These are phyloP conservation scores for Auriculariales sp. DNA, from an alignment of 768 basidiomycete genomes.

Conservation along the genomic window DNA sequence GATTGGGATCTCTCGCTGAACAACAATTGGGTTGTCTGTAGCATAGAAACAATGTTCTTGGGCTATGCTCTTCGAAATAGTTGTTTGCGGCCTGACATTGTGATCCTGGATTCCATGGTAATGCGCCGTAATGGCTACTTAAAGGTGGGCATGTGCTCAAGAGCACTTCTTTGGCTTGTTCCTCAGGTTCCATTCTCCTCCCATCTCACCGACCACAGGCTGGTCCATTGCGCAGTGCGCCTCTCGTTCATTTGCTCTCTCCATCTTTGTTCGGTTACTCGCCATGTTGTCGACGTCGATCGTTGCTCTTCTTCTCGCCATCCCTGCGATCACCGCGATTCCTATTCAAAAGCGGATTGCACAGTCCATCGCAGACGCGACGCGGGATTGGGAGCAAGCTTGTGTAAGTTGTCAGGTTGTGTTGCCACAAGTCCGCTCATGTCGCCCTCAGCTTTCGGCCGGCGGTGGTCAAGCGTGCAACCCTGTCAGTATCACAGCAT, in stretches of 20 bases:
- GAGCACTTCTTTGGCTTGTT: too few relatives aligned
- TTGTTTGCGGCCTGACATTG: too few relatives aligned
- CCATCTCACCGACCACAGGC: too few relatives aligned
- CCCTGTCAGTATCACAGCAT: constrained; percentile 37
- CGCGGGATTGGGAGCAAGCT: constrained; percentile 34
- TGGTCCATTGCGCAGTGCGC: neutral
- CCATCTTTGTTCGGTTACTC: neutral
- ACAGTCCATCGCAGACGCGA: constrained; percentile 33
- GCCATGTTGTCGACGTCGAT: neutral
- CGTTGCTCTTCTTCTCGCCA: neutral
- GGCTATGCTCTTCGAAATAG: too few relatives aligned
- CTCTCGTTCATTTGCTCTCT: neutral
- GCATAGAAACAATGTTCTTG: too few relatives aligned
- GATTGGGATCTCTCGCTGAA: too few relatives aligned
- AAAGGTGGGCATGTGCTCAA: too few relatives aligned
- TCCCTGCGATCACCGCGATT: neutral
- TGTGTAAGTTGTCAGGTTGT: constrained; percentile 24
- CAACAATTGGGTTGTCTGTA: too few relatives aligned
- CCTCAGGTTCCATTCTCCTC: too few relatives aligned
- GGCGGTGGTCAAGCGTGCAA: constrained; percentile 47
- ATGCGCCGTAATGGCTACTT: too few relatives aligned
- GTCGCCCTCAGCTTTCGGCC: constrained; percentile 31
- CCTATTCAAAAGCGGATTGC: constrained; percentile 27
- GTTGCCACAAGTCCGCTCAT: neutral
- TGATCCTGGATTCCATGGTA: too few relatives aligned